Conservation (phyloP, 495 filamentous ascomycete genomes). For the Penicillium pulvis region DNA sequence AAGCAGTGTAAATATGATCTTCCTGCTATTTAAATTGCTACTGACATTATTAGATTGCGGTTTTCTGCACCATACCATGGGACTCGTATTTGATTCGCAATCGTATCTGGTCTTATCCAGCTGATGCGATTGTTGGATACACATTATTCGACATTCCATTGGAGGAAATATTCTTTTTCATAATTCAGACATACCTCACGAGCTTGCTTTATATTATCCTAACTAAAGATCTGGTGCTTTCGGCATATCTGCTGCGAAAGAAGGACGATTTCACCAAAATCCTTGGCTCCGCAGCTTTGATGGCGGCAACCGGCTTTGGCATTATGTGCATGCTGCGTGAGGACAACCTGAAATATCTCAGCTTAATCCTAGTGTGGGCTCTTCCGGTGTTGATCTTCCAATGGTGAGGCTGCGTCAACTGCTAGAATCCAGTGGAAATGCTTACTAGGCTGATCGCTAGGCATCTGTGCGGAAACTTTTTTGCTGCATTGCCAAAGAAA, state of each 20-base stretch:
- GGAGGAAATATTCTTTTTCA: conserved; percentile 74
- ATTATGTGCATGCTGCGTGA: not conserved
- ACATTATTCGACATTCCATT: conserved; percentile 59
- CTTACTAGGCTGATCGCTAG: conserved; percentile 1
- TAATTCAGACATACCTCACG: conserved; percentile 75
- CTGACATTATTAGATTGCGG: conserved; percentile 46
- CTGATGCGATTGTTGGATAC: conserved; percentile 56
- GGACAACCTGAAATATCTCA: conserved; percentile 53
- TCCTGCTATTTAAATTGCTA: not conserved
- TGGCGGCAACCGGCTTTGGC: not conserved
- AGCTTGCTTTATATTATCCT: conserved; percentile 63
- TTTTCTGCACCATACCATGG: conserved; percentile 67
- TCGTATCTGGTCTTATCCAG: conserved; percentile 69
- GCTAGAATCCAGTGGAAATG: not conserved
- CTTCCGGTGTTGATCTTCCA: conserved; percentile 61
- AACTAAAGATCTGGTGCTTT: conserved; percentile 62
- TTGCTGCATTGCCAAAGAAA: conserved; percentile 53
- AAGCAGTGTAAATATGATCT: conserved; percentile 36
- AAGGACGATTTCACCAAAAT: conserved; percentile 16
- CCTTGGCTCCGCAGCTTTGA: not conserved
- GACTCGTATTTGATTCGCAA: conserved; percentile 67
- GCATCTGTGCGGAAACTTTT: conserved; percentile 31
- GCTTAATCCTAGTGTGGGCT: conserved; percentile 68
- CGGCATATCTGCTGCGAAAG: conserved; percentile 47
- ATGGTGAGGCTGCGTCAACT: conserved; percentile 44